Base-by-base conservation (phyloP, 352 stramenopile genomes). In the Pythium scleroteichum region DNA sequence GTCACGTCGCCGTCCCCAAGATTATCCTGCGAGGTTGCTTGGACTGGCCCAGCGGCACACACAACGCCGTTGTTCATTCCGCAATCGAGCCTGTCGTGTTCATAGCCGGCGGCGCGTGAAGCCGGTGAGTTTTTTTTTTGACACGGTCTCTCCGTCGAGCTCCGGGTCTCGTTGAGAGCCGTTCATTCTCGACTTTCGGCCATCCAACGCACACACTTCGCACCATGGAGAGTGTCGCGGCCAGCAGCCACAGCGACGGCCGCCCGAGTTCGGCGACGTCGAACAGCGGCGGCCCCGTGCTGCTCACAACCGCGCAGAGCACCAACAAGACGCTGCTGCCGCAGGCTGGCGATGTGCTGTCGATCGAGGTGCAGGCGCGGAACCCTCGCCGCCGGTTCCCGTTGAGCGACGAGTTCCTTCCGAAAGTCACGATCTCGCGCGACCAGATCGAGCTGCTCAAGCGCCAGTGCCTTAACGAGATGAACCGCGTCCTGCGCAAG, bases 331-430 rank as follows among this genome's bases (percentile, higher is more conserved):
- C 61, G 38, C 53, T 68, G 69, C 42, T 88, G 73, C 66, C 78
- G 64, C 54, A 82, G 69, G 74, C 72, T 13, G 76, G 78, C 46
- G 73, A 84, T 27, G 67, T 78, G 51, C 68, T 85, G 33, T 85
- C 78, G 35, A 88, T 88, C 48, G 78, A 88, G 45, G 76, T 88
- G 61, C 68, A 81, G 51, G 76, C 65, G 44, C 58, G 80, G 33
- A 85, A 88, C 59, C 79, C 76, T 35, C 72, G 79, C 2, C 69
- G 79, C 22, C 79, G 79, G 7, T 88, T 88, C 61, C 79, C 79
- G 17, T 68, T 88, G 17, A 69, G 59, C 16, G 71, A 85, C 41
- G 75, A 86, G 53, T 74, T 66, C 52, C 66, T 88, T n/a, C 79
- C 79, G 49, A 59, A 61, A 29, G 76, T 82, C 14, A 45, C 66